Conservation (phyloP, 805 yeast genomes). For the Candida palmyrensis region DNA sequence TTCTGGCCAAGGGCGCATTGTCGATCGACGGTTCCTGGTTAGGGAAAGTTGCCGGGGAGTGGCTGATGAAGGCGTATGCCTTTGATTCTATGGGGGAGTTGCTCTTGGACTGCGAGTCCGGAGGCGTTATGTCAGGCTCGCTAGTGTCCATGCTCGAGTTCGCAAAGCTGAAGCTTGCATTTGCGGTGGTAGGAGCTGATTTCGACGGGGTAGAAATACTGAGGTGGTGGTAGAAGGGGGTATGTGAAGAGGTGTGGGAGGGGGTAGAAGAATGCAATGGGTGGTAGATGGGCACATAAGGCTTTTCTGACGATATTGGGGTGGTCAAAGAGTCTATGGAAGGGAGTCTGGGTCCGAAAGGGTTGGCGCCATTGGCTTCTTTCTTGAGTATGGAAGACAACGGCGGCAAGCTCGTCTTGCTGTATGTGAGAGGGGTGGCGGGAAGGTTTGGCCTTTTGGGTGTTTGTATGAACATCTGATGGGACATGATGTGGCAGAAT, state of each 20-base stretch:
- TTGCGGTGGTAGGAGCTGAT: not conserved
- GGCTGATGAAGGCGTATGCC: constrained; percentile 84
- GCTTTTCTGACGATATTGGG: constrained; percentile 12
- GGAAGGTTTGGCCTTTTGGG: constrained; percentile 30
- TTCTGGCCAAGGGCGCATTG: constrained; percentile 87
- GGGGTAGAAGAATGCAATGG: constrained; percentile 4
- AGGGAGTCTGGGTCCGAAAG: constrained; percentile 19
- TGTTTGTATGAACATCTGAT: constrained; percentile 16
- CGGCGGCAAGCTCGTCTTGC: constrained; percentile 34
- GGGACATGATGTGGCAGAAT: constrained; percentile 3
- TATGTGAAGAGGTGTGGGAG: constrained; percentile 4
- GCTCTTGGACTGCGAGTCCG: constrained; percentile 6
- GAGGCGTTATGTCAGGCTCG: constrained; percentile 8
- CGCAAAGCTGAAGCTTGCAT: constrained; percentile 5
- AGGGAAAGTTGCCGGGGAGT: constrained; percentile 86
- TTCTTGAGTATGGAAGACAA: constrained; percentile 27
- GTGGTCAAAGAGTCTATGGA: constrained; percentile 19
- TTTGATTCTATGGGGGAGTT: constrained; percentile 16
- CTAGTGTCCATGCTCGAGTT: constrained; percentile 6
- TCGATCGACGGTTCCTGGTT: constrained; percentile 78
- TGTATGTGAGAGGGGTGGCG: constrained; percentile 15
- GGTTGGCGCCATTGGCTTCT: constrained; percentile 4
- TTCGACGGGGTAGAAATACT: constrained; percentile 6
- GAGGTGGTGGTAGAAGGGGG: too few species aligned
- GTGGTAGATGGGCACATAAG: constrained; percentile 5